Evolutionary conservation across 805 yeast species (phyloP).

Genomic region (Candida montana): DNA sequence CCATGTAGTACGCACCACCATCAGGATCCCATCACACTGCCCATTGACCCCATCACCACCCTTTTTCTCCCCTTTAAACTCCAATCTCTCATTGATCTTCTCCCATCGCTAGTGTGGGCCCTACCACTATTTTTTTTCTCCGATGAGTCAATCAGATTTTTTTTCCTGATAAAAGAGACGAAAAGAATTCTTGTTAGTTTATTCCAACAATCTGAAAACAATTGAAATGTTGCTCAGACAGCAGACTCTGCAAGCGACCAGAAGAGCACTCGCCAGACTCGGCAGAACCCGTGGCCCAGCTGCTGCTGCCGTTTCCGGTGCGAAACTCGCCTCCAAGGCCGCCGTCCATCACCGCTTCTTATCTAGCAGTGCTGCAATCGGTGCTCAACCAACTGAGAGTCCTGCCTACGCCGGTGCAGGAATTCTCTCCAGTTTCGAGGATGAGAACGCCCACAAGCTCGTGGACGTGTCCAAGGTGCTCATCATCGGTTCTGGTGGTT

Average conservation of each 20-base stretch:
- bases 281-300: constrained; percentile 5
- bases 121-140: not conserved
- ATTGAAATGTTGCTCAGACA: constrained; percentile 23
- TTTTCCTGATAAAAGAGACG: not conserved
- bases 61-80: no score
- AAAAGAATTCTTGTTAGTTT: not conserved
- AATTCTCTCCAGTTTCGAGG: constrained; percentile 49
- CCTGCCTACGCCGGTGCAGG: constrained; percentile 57
- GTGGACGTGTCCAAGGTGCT: constrained; percentile 86
- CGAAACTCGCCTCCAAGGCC: constrained; percentile 6
- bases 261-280: constrained; percentile 16
- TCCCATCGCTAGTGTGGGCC: not conserved
- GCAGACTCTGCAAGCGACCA: constrained; percentile 22
- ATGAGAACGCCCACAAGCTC: constrained; percentile 56
- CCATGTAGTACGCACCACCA: no score
- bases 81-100: no score
- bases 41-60: no score
- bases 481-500: constrained; percentile 95
- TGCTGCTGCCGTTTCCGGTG: constrained; percentile 11
- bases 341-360: constrained; percentile 10
- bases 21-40: no score
- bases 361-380: constrained; percentile 16
- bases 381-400: constrained; percentile 15
- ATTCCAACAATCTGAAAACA: not conserved
- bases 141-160: constrained; percentile 2